Evolutionary conservation across 2,329 filamentous ascomycete species (phyloP), one percentile per base, ranked within the genome.

Genomic region (Penicillium sp.): DNA sequence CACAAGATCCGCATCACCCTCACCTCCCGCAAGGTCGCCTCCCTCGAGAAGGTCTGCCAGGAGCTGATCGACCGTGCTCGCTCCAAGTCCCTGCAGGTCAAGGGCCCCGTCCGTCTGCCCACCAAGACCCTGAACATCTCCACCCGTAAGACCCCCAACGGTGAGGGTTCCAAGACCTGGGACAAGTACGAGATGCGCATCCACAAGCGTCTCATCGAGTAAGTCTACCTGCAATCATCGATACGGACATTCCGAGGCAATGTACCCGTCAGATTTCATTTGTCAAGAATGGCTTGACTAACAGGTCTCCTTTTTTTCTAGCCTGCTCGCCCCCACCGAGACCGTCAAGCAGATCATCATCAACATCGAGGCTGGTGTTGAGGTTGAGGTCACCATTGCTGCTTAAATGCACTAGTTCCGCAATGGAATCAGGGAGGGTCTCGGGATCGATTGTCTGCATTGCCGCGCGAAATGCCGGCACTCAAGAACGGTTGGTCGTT

Each of bases 151-250:
- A 98, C 95, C 69, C 95, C 95, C 80, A 95, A 91, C 84, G 95
- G 95, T 90, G 95, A 99, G 88, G 95, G 95, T 84, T 96, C 90
- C 82, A 99, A 99, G 92, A 99, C 95, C 78, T 99, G 95, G 95
- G 95, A 98, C 81, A 89, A 86, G 81, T 99, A 86, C 82, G 94
- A 99, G 89, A 96, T 99, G 92, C 90, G 94, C 84, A 96, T 97
- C 80, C 92, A 97, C 88, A 97, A 97, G 90, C 90, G 93, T 73
- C 86, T 97, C 77, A 97, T 97, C 78, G 93, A 96, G 87, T 91
- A 79, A 74, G 87, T 85, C 46, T 41, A 53, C 50, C 55, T 47
- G 31, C 33, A 43, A 13, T n/a, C 40, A 16, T 33, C 4, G 10
- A 47, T 40, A 35, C 33, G 19, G 36, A 37, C 44, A 33, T 40